Evolutionary conservation across 1,284 basidiomycete species (phyloP), one percentile per base, ranked within the genome.

Genomic region (Sanghuangporus sanghuang): DNA sequence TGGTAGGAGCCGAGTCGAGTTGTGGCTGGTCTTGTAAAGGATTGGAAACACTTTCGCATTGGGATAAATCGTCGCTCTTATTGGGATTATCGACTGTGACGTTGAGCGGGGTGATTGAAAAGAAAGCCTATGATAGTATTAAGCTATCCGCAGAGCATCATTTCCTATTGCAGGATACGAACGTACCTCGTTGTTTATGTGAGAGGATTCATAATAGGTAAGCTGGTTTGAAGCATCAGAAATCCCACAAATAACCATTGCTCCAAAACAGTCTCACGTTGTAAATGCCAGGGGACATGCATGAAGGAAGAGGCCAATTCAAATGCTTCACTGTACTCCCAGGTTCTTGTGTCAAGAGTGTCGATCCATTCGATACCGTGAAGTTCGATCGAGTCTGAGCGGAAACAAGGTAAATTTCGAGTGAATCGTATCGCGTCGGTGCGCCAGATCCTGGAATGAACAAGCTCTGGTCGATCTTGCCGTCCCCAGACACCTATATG

Each of bases 391-490:
- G 70, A 14, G 73, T 73, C 61, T 76, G 67, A 0, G 76, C 69
- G 1, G 82, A 84, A 9, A 82, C 76, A 18, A 84, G 74, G 67
- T 78, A 85, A 27, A 85, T 76, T 53, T 81, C 74, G 11, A 85
- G 70, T 16, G 72, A 73, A 59, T 78, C 74, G 66, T 78, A 81
- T 46, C 74, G 71, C 3, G 77, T 80, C 6, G 76, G 61, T 12
- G 74, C 69, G 2, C 69, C 69, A 6, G 78, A 81, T 39, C 72
- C 74, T 9, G 80, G 76, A 23, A 70, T 66, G 32, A 73, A 72
- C 42, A 76, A 73, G 48, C 68, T 69, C 40, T 73, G 66, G 38
- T 74, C 71, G 1, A 84, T 71, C 58, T 76, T 73, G 14, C 80
- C 80, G 68, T 82, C 70, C 35, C 78, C 78, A 58, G 80, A 81